phyloP scores from a whole-genome alignment of 495 filamentous ascomycete species.

The Neurospora tetrasperma region DNA sequence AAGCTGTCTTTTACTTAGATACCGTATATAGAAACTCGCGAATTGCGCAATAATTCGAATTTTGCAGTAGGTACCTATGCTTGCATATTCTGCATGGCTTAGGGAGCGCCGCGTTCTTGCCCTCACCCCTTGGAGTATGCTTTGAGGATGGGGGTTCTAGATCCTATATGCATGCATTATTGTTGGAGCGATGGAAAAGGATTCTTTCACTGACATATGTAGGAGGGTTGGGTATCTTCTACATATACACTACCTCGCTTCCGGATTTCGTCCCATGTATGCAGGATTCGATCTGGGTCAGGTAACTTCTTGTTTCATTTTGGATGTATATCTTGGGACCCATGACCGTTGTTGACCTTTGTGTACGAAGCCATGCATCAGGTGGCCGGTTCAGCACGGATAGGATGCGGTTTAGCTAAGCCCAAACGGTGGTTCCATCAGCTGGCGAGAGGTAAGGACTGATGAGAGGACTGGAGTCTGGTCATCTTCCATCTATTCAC shows the following conservation, averaged over 20 bases:
- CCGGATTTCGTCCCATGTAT: neutral
- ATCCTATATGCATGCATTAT: neutral
- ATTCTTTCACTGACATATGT: neutral
- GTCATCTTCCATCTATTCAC: too few species aligned
- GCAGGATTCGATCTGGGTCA: neutral
- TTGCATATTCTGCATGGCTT: too few species aligned
- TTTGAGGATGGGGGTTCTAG: too few species aligned
- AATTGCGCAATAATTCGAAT: too few species aligned
- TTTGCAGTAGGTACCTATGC: too few species aligned
- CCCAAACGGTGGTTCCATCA: neutral
- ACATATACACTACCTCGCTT: neutral
- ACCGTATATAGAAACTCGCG: too few species aligned
- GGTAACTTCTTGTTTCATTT: neutral
- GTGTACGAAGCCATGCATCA: neutral
- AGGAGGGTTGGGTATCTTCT: neutral
- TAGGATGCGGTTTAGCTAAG: neutral
- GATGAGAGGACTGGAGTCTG: neutral
- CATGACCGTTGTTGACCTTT: neutral
- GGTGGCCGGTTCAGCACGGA: neutral
- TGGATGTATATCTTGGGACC: neutral
- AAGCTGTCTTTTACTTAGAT: too few species aligned
- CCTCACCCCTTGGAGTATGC: neutral
- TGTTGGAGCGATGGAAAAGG: neutral
- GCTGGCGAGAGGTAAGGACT: neutral
- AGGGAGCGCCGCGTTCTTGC: too few species aligned